Evolutionary conservation across 306 rosid genomes (phyloP), one percentile per base, ranked within the genome.

Genomic region (Quercus engelmannii): DNA sequence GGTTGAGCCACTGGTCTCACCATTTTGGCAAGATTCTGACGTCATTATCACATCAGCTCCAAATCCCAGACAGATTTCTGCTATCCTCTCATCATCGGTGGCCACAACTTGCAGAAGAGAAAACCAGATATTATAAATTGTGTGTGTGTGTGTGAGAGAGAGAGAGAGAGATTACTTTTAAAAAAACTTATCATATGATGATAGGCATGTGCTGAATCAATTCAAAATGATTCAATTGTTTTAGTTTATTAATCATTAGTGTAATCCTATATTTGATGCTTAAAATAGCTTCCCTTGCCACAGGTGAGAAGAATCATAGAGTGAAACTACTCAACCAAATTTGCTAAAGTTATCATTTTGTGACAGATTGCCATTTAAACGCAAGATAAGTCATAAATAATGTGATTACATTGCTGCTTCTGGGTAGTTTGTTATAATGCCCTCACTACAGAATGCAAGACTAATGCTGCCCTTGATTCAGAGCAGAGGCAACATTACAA

Each of bases 31-130:
- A 73, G 97, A 90, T 77, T 86, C 96, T 49, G 99, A 88, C 21
- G 99, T 95, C 98, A 95, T 95, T 82, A 95, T 81, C 67, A 95
- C 97, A 80, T 93, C 98, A 55, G 99, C 98, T 38, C 99, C 99
- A 69, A 95, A 95, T 52, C 87, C 83, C 78, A 78, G 84, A 83
- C 99, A 95, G 87, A 97, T 91, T 30, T 92, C 89, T 76, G 92
- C 94, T 83, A 95, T 95, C 84, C 61, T 89, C 72, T 90, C 94
- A 64, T 93, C 94, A 76, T 95, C 99, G 3, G 99, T 95, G 11
- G 98, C 99, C 85, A 95, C 98, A 88, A 95, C 99, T 95, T 77
- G 67, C 79, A 51, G 70, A 55, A 76, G 58, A 71, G 65, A 55
- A 59, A 81, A n/a, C 30, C 68, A 83, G 73, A 41, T 46, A 65